Conservation (phyloP, 805 yeast genomes). For the Lipomyces lipofer region DNA sequence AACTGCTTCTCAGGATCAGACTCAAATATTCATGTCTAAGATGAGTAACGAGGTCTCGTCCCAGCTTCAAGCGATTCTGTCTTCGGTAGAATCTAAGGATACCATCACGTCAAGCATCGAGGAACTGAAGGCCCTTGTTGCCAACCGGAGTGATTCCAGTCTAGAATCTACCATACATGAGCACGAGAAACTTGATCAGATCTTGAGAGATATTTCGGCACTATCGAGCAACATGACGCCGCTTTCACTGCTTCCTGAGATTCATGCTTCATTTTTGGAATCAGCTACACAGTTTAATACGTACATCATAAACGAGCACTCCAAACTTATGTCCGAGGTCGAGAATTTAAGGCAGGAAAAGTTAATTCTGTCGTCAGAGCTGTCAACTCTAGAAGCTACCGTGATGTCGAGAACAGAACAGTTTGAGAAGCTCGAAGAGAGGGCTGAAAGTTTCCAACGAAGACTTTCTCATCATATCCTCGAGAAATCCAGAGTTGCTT, state of each 20-base stretch:
- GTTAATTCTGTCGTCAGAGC: constrained; percentile 28
- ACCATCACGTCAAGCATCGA: not conserved
- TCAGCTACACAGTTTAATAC: constrained; percentile 29
- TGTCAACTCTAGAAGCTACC: constrained; percentile 35
- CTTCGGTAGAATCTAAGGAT: not conserved
- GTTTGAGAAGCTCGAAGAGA: constrained; percentile 36
- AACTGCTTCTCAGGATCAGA: too few species aligned
- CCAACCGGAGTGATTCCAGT: constrained; percentile 7
- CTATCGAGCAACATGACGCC: constrained; percentile 17
- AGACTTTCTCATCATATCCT: constrained; percentile 32
- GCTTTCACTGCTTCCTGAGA: constrained; percentile 15
- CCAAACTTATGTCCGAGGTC: constrained; percentile 28
- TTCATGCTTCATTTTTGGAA: constrained; percentile 10
- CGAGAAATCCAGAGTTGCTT: too few species aligned
- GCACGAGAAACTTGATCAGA: constrained; percentile 18
- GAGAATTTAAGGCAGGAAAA: constrained; percentile 29
- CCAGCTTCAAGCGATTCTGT: not conserved
- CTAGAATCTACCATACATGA: constrained; percentile 11
- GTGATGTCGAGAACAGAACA: constrained; percentile 36
- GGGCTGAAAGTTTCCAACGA: constrained; percentile 35
- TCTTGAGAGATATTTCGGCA: constrained; percentile 11
- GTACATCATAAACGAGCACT: constrained; percentile 26
- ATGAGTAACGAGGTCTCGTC: not conserved
- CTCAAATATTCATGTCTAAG: too few species aligned
- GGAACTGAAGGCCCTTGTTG: constrained; percentile 4